Percentiles rank a stretch among this genome's conserved stretches.
Evolutionary conservation across 352 stramenopile genomes (phyloP).

Genomic region (Globisporangium heterothallicum): DNA sequence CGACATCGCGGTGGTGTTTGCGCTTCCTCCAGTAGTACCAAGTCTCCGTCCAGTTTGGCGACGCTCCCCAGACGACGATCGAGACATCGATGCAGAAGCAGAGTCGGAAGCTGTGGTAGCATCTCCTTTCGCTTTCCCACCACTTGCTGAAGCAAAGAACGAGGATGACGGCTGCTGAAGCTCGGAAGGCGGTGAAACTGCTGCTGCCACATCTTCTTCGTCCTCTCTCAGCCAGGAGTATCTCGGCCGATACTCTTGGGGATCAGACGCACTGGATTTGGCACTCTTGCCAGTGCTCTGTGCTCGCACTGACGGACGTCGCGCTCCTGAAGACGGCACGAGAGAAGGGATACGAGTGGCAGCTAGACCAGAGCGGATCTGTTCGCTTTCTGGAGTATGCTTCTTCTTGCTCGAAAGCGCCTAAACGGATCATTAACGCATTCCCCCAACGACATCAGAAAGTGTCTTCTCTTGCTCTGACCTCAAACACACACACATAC

Average conservation of each 20-base stretch:
- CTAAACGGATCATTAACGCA: slow-evolving; percentile 16
- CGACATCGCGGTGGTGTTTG: not conserved
- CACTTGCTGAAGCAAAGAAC: slow-evolving; percentile 12
- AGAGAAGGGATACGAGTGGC: not conserved
- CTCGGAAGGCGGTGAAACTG: slow-evolving; percentile 8
- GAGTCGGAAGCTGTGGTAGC: not conserved
- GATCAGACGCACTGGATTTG: not conserved
- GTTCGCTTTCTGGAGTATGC: no score
- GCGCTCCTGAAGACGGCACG: not conserved
- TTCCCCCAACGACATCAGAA: slow-evolving; percentile 7
- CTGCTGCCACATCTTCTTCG: not conserved
- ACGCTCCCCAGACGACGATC: not conserved
- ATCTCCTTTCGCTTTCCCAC: slow-evolving; percentile 4
- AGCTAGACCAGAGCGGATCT: not conserved
- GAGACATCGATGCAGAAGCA: not conserved
- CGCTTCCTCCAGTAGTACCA: not conserved
- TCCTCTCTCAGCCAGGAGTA: not conserved
- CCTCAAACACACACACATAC: not conserved
- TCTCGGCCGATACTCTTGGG: not conserved
- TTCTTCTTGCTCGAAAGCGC: slow-evolving; percentile 5
- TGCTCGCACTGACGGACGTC: not conserved
- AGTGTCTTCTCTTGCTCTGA: not conserved
- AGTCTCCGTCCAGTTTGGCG: not conserved
- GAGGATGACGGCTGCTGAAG: slow-evolving; percentile 15
- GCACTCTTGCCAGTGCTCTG: not conserved